phyloP scores from a whole-genome alignment of 768 basidiomycete genomes.

The Pleurotus eryngii region DNA sequence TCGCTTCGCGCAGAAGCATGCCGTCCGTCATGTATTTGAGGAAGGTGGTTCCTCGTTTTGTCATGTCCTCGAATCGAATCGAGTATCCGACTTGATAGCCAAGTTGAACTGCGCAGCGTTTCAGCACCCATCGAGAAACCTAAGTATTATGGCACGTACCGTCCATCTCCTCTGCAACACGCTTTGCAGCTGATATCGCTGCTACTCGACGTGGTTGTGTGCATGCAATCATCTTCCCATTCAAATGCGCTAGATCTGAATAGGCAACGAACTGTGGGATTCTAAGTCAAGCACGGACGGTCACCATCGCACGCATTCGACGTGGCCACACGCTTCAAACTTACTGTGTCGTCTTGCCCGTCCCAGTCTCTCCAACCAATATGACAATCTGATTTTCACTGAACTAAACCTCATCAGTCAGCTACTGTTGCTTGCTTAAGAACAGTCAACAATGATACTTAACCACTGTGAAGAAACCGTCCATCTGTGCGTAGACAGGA shows the following conservation, averaged over 20 bases:
- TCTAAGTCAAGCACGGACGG: slow-evolving; percentile 36
- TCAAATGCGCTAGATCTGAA: slow-evolving; percentile 87
- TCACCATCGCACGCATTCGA: not conserved
- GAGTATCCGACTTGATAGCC: slow-evolving; percentile 37
- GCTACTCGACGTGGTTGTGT: slow-evolving; percentile 96
- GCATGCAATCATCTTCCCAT: slow-evolving; percentile 89
- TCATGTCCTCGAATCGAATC: slow-evolving; percentile 98
- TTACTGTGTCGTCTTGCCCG: slow-evolving; percentile 93
- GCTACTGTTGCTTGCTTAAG: not conserved
- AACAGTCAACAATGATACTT: slow-evolving; percentile 28
- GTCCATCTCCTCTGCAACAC: slow-evolving; percentile 99
- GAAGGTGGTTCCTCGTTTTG: slow-evolving; percentile 83
- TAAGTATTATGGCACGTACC: slow-evolving; percentile 37
- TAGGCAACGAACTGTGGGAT: slow-evolving; percentile 96
- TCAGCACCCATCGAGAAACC: not conserved
- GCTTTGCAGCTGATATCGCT: slow-evolving; percentile 96
- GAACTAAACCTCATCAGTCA: slow-evolving; percentile 46
- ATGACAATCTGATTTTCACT: slow-evolving; percentile 80
- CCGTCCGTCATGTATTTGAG: slow-evolving; percentile 99
- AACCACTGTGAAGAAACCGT: slow-evolving; percentile 86
- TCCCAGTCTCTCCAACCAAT: slow-evolving; percentile 92
- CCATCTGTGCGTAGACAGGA: slow-evolving; percentile 91
- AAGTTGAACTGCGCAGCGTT: slow-evolving; percentile 61
- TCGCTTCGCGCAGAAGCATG: slow-evolving; percentile 98
- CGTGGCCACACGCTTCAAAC: slow-evolving; percentile 21